A percentile compares a stretch with the other conserved stretches of the same genome.
Evolutionary conservation across 2,329 filamentous ascomycete genomes (phyloP).

Genomic region (Sclerotinia trifoliorum): DNA sequence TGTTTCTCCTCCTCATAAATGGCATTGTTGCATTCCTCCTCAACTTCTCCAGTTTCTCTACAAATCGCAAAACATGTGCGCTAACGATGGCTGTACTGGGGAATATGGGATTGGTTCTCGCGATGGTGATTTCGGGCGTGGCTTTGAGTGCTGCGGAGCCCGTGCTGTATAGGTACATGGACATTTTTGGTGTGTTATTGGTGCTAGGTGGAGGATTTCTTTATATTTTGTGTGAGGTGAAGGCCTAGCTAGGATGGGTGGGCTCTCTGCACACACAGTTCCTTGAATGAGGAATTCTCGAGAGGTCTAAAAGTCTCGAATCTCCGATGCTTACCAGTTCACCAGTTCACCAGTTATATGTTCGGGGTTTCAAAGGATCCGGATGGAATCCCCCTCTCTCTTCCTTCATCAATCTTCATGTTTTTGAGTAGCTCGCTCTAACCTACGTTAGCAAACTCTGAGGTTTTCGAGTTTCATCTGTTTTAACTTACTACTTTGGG

Average conservation of each 20-base stretch:
- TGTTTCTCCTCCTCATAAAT: constrained; percentile 46
- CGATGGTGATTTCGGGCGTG: constrained; percentile 53
- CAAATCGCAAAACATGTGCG: constrained; percentile 57
- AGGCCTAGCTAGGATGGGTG: too few relatives aligned
- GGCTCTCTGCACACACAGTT: neutral
- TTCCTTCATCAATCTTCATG: too few relatives aligned
- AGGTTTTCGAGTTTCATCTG: neutral
- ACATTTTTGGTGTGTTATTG: neutral
- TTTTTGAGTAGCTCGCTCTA: neutral
- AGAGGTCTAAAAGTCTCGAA: neutral
- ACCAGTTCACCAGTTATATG: too few relatives aligned
- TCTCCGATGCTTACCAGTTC: neutral
- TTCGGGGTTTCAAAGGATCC: neutral
- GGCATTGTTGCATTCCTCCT: constrained; percentile 55
- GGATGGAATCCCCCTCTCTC: neutral
- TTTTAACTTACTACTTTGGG: neutral
- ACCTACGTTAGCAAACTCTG: too few relatives aligned
- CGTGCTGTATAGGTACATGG: neutral
- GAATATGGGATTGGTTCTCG: constrained; percentile 58
- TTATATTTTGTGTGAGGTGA: neutral
- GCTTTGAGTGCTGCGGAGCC: constrained; percentile 36
- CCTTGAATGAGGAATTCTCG: neutral
- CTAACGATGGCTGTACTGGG: constrained; percentile 60
- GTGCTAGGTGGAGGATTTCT: neutral
- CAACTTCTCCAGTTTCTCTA: constrained; percentile 57